A percentile compares a stretch with the other conserved stretches of the same genome.
phyloP scores from a whole-genome alignment of 805 yeast species.

The Aciculoconidium aculeatum region DNA sequence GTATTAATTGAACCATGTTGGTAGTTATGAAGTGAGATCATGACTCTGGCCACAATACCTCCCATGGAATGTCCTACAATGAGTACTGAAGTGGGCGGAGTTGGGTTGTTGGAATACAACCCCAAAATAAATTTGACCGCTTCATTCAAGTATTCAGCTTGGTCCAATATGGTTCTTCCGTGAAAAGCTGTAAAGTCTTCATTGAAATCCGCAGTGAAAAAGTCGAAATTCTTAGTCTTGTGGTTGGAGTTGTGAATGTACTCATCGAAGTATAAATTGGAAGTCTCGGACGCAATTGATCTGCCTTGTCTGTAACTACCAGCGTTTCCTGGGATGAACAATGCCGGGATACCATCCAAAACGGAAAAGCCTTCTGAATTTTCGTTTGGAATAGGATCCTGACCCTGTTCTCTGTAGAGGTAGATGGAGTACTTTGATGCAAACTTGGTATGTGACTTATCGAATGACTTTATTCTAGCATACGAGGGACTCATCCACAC shows the following conservation, averaged over 20 bases:
- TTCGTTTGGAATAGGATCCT: slow-evolving; percentile 49
- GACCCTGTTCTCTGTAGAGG: slow-evolving; percentile 78
- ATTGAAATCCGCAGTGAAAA: slow-evolving; percentile 88
- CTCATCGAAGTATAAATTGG: slow-evolving; percentile 45
- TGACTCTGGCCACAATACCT: slow-evolving; percentile 84
- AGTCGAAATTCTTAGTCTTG: slow-evolving; percentile 54
- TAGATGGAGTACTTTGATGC: slow-evolving; percentile 82
- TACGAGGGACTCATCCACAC: slow-evolving; percentile 83
- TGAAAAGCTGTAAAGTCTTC: slow-evolving; percentile 96
- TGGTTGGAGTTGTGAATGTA: slow-evolving; percentile 11
- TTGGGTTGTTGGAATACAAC: slow-evolving; percentile 44
- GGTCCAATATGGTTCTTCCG: slow-evolving; percentile 88
- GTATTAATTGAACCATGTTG: slow-evolving; percentile 69
- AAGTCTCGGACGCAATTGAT: slow-evolving; percentile 81
- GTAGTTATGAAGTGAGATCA: slow-evolving; percentile 78
- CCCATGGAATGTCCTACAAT: slow-evolving; percentile 96
- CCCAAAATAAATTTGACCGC: slow-evolving; percentile 73
- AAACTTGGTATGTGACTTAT: slow-evolving; percentile 57
- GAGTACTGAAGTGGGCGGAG: slow-evolving; percentile 64
- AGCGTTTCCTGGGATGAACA: slow-evolving; percentile 96
- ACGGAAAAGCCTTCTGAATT: slow-evolving; percentile 20
- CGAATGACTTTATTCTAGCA: slow-evolving; percentile 69
- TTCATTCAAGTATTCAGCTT: slow-evolving; percentile 88
- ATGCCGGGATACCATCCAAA: slow-evolving; percentile 73
- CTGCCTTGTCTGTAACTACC: slow-evolving; percentile 89